phyloP scores from a whole-genome alignment of 768 basidiomycete genomes.

The Paxillus rubicundulus region DNA sequence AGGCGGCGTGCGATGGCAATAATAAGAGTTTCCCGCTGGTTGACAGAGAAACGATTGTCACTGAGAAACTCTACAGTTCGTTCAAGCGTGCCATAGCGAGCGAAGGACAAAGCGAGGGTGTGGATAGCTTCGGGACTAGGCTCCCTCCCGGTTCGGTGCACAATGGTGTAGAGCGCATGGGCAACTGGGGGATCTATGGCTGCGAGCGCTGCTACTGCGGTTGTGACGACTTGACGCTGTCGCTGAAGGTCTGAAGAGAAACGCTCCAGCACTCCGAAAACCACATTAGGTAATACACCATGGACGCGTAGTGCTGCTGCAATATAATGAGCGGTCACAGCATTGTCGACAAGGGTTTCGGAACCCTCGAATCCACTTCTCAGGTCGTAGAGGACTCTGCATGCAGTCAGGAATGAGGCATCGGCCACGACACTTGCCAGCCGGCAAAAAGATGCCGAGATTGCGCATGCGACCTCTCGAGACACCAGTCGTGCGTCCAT shows the following conservation, averaged over 20 bases:
- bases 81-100: conserved; percentile 24
- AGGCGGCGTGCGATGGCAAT: conserved; percentile 38
- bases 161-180: conserved; percentile 34
- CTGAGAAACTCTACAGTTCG: conserved; percentile 36
- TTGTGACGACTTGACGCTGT: conserved; percentile 29
- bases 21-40: conserved; percentile 38
- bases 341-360: background rate
- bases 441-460: conserved; percentile 45
- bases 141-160: conserved; percentile 18
- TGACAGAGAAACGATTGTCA: conserved; percentile 27
- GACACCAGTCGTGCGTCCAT: conserved; percentile 28
- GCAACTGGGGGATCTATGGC: conserved; percentile 32
- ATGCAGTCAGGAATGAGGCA: conserved; percentile 34
- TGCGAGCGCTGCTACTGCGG: conserved; percentile 18
- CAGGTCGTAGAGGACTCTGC: conserved; percentile 32
- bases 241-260: conserved; percentile 22
- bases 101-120: conserved; percentile 30
- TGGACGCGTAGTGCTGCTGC: conserved; percentile 27
- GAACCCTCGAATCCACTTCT: conserved; percentile 20
- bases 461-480: conserved; percentile 27
- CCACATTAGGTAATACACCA: conserved; percentile 25
- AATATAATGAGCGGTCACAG: conserved; percentile 24
- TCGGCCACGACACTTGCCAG: conserved; percentile 42
- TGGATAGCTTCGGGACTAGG: conserved; percentile 25
- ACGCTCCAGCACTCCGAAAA: conserved; percentile 31